Percentiles rank a stretch among this genome's conserved stretches.
phyloP scores from a whole-genome alignment of 306 rosid genomes.

The Glycyrrhiza uralensis region DNA sequence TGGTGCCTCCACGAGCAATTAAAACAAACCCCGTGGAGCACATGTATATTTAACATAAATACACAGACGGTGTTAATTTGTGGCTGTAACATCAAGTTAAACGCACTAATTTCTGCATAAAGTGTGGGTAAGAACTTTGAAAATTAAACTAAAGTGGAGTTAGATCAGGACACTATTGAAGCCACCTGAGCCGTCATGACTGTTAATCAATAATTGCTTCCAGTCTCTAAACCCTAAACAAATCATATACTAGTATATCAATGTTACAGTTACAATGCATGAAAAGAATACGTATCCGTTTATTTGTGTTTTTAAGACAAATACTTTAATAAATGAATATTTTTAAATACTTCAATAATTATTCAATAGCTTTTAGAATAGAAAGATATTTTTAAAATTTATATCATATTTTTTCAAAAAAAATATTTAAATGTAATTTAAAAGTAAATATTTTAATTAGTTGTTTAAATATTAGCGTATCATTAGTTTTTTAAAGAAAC shows the following conservation, averaged over 20 bases:
- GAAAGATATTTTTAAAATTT: too few relatives aligned
- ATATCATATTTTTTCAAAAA: too few relatives aligned
- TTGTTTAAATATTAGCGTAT: neutral
- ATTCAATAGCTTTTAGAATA: too few relatives aligned
- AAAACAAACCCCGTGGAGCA: slow-evolving; percentile 9
- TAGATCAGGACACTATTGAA: neutral
- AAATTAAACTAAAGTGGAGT: slow-evolving; percentile 14
- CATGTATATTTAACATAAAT: slow-evolving; percentile 4
- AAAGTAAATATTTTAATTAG: too few relatives aligned
- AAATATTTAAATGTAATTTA: too few relatives aligned
- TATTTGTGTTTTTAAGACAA: neutral
- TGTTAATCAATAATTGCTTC: slow-evolving; percentile 22
- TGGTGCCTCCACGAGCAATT: neutral
- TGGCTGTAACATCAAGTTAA: slow-evolving; percentile 22
- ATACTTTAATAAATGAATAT: too few relatives aligned
- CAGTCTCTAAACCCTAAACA: neutral
- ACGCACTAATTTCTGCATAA: neutral
- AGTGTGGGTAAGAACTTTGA: slow-evolving; percentile 8
- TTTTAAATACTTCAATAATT: too few relatives aligned
- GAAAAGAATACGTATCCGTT: neutral
- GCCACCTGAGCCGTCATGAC: neutral
- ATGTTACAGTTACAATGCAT: neutral
- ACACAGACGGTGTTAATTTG: neutral
- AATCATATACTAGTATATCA: too few relatives aligned
- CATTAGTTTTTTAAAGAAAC: too few relatives aligned